These are phyloP conservation scores for Malassezia yamatoensis DNA, from an alignment of 1,284 basidiomycete genomes.

Conservation along the genomic window DNA sequence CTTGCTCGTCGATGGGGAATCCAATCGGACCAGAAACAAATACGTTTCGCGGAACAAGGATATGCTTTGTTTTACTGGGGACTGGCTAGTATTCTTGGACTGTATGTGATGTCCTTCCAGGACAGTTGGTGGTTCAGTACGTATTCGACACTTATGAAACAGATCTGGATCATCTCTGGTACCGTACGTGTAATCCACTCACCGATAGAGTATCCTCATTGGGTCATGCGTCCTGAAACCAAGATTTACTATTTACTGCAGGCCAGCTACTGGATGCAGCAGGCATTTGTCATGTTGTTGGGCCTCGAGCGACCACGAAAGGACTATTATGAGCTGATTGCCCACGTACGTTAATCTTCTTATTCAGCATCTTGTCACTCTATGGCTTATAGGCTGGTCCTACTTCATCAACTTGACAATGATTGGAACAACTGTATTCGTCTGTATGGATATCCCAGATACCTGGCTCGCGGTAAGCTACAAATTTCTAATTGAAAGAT, in stretches of 20 bases:
- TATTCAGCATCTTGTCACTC: conserved; percentile 68
- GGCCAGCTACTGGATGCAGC: conserved; percentile 82
- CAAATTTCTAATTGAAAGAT: conserved; percentile 2
- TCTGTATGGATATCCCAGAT: conserved; percentile 96
- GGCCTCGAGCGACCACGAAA: conserved; percentile 85
- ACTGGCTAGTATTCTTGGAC: conserved; percentile 27
- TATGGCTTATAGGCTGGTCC: conserved; percentile 78
- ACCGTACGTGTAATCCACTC: conserved; percentile 5
- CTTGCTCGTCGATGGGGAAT: conserved; percentile 54
- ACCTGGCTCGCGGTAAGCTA: conserved; percentile 55
- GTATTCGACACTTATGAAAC: background rate
- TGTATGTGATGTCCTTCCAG: conserved; percentile 68
- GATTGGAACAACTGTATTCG: conserved; percentile 83
- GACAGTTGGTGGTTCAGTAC: conserved; percentile 74
- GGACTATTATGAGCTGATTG: conserved; percentile 76
- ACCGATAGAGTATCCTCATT: conserved; percentile 33
- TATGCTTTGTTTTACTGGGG: conserved; percentile 45
- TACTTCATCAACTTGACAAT: conserved; percentile 55
- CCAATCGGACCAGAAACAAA: conserved; percentile 34
- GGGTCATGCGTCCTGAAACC: conserved; percentile 70
- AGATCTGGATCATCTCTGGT: conserved; percentile 43
- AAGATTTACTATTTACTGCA: conserved; percentile 79
- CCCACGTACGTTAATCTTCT: conserved; percentile 69
- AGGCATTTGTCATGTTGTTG: conserved; percentile 74
- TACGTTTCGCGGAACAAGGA: conserved; percentile 42